These are phyloP conservation scores for Funneliformis geosporum DNA, from an alignment of 192 early-diverging fungal species.

Conservation along the genomic window DNA sequence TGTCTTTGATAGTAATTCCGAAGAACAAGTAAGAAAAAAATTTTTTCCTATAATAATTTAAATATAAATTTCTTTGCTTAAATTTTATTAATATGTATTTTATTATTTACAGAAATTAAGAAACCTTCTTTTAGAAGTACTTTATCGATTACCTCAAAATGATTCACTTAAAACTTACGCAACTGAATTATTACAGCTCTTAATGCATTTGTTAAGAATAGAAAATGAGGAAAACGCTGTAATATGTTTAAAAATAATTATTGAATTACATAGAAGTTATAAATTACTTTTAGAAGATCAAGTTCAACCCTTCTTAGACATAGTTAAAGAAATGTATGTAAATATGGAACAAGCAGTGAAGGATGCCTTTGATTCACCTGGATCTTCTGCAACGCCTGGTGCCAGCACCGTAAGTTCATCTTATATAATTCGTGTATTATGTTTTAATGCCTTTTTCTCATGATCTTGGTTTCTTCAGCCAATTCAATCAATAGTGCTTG, in stretches of 20 bases:
- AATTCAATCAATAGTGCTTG: conserved; percentile 38
- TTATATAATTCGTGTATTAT: background rate
- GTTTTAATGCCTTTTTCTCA: background rate
- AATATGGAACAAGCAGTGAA: conserved; percentile 87
- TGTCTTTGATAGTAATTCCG: conserved; percentile 72
- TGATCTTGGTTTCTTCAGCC: conserved; percentile 31
- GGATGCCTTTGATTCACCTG: conserved; percentile 79
- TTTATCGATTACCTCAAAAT: conserved; percentile 89
- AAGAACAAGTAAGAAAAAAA: conserved; percentile 70
- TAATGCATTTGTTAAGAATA: conserved; percentile 75
- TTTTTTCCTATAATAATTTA: background rate
- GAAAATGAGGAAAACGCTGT: conserved; percentile 99
- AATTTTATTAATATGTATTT: background rate
- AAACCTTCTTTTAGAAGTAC: conserved; percentile 84
- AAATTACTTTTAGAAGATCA: conserved; percentile 80
- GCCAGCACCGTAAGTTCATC: background rate
- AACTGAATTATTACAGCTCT: conserved; percentile 70
- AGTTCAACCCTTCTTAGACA: conserved; percentile 86
- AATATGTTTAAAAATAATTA: conserved; percentile 89
- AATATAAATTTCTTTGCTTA: background rate
- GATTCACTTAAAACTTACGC: conserved; percentile 80
- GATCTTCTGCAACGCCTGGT: conserved; percentile 53
- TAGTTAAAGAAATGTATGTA: conserved; percentile 91
- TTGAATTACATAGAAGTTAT: conserved; percentile 91
- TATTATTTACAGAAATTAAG: conserved; percentile 73